Conservation (phyloP, 192 early-diverging fungal genomes). For the Backusella mclennaniae region DNA sequence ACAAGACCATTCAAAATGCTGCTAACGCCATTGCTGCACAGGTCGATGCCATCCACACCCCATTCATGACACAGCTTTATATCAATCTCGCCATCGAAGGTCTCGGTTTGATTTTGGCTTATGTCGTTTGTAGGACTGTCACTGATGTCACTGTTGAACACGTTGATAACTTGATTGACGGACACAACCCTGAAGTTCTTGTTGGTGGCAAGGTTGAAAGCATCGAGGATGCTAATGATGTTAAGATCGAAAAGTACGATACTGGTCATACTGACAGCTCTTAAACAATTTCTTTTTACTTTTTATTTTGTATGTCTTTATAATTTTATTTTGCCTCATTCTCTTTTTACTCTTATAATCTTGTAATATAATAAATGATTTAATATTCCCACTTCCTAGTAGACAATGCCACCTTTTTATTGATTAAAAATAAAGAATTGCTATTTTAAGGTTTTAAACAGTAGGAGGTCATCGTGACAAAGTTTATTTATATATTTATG, state of each 20-base stretch:
- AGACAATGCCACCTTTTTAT: neutral
- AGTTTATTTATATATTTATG: neutral
- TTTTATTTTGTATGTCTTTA: neutral
- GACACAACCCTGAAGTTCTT: slow-evolving; percentile 12
- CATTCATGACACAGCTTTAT: slow-evolving; percentile 46
- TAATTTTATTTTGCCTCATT: neutral
- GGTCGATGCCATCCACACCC: slow-evolving; percentile 56
- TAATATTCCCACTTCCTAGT: neutral
- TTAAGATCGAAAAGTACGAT: slow-evolving; percentile 1
- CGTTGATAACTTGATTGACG: slow-evolving; percentile 26
- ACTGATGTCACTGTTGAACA: slow-evolving; percentile 36
- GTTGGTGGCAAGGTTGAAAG: slow-evolving; percentile 31
- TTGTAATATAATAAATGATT: slow-evolving; percentile 17
- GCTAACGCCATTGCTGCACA: slow-evolving; percentile 72
- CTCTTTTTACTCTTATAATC: neutral
- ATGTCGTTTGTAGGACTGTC: slow-evolving; percentile 23
- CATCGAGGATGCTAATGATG: slow-evolving; percentile 5
- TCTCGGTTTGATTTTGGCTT: slow-evolving; percentile 33
- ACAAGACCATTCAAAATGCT: slow-evolving; percentile 88
- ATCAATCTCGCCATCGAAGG: slow-evolving; percentile 22
- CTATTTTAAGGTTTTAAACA: slow-evolving; percentile 1
- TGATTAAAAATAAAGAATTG: neutral
- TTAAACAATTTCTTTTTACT: neutral
- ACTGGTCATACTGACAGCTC: neutral
- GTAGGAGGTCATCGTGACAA: neutral